phyloP scores from a whole-genome alignment of 352 stramenopile species.

The Globisporangium rhizosaccharum region DNA sequence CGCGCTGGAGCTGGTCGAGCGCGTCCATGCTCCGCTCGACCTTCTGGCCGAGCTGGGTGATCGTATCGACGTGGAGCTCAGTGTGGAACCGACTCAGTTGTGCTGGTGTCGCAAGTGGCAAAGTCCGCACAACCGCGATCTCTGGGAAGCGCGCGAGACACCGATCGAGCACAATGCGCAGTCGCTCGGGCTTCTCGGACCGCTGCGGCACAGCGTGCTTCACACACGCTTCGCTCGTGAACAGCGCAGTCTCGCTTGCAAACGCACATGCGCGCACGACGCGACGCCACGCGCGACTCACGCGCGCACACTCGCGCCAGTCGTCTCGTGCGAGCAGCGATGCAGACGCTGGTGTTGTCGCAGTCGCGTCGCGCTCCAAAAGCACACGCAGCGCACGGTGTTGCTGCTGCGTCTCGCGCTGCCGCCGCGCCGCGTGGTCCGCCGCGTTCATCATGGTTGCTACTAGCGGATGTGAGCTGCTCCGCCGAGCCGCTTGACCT shows the following conservation, averaged over 20 bases:
- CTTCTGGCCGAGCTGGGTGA: slow-evolving; percentile 42
- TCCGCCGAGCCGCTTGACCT: too few species aligned
- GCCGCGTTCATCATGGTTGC: slow-evolving; percentile 10
- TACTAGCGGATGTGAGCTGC: too few species aligned
- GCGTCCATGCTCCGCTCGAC: slow-evolving; percentile 57
- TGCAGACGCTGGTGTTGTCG: neutral
- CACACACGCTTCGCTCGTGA: slow-evolving; percentile 47
- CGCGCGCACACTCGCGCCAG: neutral
- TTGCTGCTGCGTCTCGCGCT: neutral
- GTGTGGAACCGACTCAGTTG: slow-evolving; percentile 60
- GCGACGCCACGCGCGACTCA: slow-evolving; percentile 26
- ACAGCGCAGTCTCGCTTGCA: slow-evolving; percentile 28
- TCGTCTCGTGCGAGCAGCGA: neutral
- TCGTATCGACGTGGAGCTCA: slow-evolving; percentile 47
- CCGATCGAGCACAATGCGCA: slow-evolving; percentile 36
- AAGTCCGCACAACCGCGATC: slow-evolving; percentile 17
- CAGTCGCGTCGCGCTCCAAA: neutral
- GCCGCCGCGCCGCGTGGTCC: slow-evolving; percentile 1
- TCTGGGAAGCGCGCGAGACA: slow-evolving; percentile 26
- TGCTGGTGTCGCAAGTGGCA: slow-evolving; percentile 30
- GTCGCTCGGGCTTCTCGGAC: slow-evolving; percentile 45
- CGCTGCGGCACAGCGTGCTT: slow-evolving; percentile 36
- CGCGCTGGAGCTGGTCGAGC: slow-evolving; percentile 21
- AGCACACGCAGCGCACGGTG: slow-evolving; percentile 2
- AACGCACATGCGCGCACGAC: slow-evolving; percentile 22